These are phyloP conservation scores for Acer saccharum DNA, from an alignment of 345 rosid species.

Conservation along the genomic window DNA sequence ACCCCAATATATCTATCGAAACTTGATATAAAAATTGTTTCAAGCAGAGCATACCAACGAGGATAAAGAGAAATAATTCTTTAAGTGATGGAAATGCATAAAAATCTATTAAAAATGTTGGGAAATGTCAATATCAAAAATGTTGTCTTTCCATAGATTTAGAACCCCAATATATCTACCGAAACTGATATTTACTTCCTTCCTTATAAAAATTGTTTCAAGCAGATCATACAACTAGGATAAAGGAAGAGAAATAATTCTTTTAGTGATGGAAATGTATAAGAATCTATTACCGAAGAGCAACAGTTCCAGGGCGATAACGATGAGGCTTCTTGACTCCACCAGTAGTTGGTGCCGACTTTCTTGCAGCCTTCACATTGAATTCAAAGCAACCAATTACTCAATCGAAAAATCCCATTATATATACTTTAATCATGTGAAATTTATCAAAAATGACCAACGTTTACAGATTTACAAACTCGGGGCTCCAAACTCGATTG, in stretches of 20 bases:
- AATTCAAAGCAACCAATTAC: neutral
- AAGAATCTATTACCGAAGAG: constrained; percentile 38
- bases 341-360: constrained; percentile 64
- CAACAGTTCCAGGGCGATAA: constrained; percentile 61
- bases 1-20: neutral
- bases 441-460: no score
- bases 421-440: no score
- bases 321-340: constrained; percentile 70
- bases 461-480: no score
- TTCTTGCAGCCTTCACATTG: constrained; percentile 50
- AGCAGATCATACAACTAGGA: neutral
- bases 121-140: neutral
- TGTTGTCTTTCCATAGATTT: no score
- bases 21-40: no score
- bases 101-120: neutral
- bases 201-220: neutral
- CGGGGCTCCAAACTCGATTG: no score
- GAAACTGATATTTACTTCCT: no score
- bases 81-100: neutral
- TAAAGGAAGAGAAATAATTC: no score
- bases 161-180: neutral
- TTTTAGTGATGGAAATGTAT: no score
- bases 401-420: neutral
- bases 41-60: neutral
- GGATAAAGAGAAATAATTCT: no score